Conservation (phyloP, 23 red algal genomes). For the Chondrus crispus region DNA sequence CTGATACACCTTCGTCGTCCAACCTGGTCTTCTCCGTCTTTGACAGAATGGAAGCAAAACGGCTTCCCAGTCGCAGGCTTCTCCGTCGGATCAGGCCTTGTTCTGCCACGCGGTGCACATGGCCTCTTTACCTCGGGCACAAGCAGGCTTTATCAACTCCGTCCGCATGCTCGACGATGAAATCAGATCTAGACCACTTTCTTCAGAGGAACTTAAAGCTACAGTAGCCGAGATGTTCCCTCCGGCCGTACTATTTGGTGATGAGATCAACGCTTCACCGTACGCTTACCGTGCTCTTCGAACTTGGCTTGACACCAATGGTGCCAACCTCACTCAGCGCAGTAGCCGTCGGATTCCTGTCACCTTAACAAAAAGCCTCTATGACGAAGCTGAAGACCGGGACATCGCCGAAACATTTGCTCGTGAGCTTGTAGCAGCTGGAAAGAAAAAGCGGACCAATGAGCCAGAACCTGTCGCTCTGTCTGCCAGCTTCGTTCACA, state of each 20-base stretch:
- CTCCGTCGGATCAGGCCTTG: neutral
- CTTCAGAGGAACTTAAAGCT: neutral
- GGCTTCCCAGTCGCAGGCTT: neutral
- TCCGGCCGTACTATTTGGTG: neutral
- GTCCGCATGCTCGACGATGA: neutral
- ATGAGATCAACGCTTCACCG: neutral
- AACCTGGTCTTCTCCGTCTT: neutral
- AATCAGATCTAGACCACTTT: neutral
- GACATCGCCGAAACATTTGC: neutral
- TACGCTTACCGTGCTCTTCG: neutral
- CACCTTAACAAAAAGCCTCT: neutral
- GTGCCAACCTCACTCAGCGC: neutral
- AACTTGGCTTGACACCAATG: neutral
- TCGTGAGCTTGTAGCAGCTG: neutral
- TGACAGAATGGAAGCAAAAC: neutral
- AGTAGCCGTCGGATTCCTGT: neutral
- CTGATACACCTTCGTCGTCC: neutral
- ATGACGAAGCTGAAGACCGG: neutral
- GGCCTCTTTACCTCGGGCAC: neutral
- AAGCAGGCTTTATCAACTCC: neutral
- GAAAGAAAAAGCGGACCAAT: neutral
- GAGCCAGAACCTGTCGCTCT: neutral
- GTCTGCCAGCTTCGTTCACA: neutral
- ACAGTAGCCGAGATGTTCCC: neutral
- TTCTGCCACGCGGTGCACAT: neutral